Percentiles rank a stretch among this genome's conserved stretches.
Evolutionary conservation across 2,329 filamentous ascomycete genomes (phyloP).

Genomic region (Drechmeria coniospora): DNA sequence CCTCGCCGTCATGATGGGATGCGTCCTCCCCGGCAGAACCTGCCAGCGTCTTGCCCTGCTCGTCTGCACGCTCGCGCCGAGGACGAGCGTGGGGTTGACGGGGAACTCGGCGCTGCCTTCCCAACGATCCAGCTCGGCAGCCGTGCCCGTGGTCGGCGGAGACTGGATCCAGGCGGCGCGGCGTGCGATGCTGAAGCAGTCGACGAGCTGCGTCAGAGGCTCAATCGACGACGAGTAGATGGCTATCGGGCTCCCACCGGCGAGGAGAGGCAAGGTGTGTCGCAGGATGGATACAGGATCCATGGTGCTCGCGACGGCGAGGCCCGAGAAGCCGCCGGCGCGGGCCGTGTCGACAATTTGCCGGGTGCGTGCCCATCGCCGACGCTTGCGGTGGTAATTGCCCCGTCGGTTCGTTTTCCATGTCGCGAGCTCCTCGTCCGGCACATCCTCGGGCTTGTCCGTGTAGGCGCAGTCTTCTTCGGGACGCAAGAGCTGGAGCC

Average conservation of each 20-base stretch:
- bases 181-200: conserved; percentile 70
- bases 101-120: conserved; percentile 61
- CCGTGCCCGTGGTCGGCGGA: conserved; percentile 29
- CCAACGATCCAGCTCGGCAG: conserved; percentile 39
- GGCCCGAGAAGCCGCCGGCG: conserved; percentile 63
- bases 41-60: conserved; percentile 72
- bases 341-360: conserved; percentile 61
- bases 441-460: conserved; percentile 42
- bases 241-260: conserved; percentile 69
- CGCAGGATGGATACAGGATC: conserved; percentile 63
- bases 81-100: conserved; percentile 69
- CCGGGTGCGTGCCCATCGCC: conserved; percentile 61
- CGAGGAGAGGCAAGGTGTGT: conserved; percentile 62
- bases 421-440: conserved; percentile 44
- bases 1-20: conserved; percentile 80
- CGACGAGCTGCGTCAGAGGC: conserved; percentile 59
- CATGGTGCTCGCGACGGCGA: conserved; percentile 72
- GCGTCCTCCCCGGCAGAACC: conserved; percentile 78
- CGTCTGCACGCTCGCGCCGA: conserved; percentile 69
- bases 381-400: conserved; percentile 76
- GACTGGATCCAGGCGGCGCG: conserved; percentile 56
- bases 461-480: conserved; percentile 58
- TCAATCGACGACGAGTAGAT: conserved; percentile 76
- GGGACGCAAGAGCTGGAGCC: conserved; percentile 79
- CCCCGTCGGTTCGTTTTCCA: conserved; percentile 75